phyloP scores from a whole-genome alignment of 2,329 filamentous ascomycete genomes.

The Gnomoniopsis sp. region DNA sequence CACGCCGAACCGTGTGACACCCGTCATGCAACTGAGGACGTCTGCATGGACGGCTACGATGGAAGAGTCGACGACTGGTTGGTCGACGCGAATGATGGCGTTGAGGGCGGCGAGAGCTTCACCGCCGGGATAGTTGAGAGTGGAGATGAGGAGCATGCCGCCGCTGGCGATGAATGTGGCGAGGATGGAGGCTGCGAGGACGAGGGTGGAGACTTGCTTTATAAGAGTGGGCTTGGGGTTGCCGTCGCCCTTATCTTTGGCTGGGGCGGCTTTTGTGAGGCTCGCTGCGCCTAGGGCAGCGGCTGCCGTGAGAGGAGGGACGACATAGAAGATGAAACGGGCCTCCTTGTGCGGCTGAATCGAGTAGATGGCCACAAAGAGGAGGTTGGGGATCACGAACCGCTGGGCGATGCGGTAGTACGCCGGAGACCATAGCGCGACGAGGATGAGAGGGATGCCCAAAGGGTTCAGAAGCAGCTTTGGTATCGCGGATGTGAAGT shows the following conservation, averaged over 20 bases:
- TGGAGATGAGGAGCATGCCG: constrained; percentile 72
- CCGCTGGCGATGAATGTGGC: constrained; percentile 61
- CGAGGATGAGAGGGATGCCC: constrained; percentile 52
- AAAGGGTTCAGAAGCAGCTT: constrained; percentile 81
- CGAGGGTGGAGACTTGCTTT: constrained; percentile 50
- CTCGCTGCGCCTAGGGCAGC: constrained; percentile 71
- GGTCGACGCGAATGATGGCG: constrained; percentile 29
- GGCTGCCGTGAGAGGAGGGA: constrained; percentile 76
- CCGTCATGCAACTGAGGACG: constrained; percentile 67
- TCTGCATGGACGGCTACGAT: constrained; percentile 57
- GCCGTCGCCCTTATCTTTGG: constrained; percentile 5
- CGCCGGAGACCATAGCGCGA: constrained; percentile 47
- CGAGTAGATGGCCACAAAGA: constrained; percentile 79
- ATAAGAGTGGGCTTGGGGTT: constrained; percentile 41
- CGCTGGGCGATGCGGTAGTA: constrained; percentile 40
- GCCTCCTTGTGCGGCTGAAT: constrained; percentile 93
- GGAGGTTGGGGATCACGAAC: constrained; percentile 62
- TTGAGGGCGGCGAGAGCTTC: constrained; percentile 64
- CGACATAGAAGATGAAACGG: constrained; percentile 86
- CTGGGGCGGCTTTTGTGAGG: constrained; percentile 47
- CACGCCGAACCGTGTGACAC: constrained; percentile 63
- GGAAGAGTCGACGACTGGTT: constrained; percentile 26
- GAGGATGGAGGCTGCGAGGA: constrained; percentile 54
- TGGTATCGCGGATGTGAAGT: constrained; percentile 78
- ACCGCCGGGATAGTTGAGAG: constrained; percentile 91